Evolutionary conservation across 805 yeast species (phyloP), one percentile per base, ranked within the genome.

Genomic region (Barnettozyma pratensis): DNA sequence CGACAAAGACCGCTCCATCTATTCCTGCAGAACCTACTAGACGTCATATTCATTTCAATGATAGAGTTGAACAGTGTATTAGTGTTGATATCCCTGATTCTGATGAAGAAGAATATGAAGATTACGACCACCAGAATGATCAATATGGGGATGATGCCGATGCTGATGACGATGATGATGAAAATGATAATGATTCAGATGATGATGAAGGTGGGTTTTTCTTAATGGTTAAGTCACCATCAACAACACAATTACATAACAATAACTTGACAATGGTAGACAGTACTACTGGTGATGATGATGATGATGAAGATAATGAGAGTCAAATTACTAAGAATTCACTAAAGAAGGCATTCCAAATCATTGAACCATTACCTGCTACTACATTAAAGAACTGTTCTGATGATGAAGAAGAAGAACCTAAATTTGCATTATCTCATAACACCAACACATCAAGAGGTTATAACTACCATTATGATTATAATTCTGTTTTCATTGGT

Each of bases 31-130:
- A 39, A 7, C 51, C 54, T 12, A 32, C 39, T 3, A 50, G 45
- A 31, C 31, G 44, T 11, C 46, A 44, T 37, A 91, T 94, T 52
- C 98, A 91, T 67, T 94, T 94, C 69, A 94, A 85, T 64, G 95
- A 89, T 63, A 81, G 90, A 46, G 99, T 94, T 32, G 91, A 89
- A 64, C 99, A 94, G 66, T 94, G 99, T 66, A 82, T 87, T 53
- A 91, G 96, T 0, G 63, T 91, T 42, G 56, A 59, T 31, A 50
- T 54, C 26, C 62, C 59, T 19, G 57, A 52, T 19, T 42, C 54
- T 3, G 59, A 54, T 6, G 59, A 56, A 11, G 57, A 56, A n/a
- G 41, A 48, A 25, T 49, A 53, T 19, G 54, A 53, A n/a, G 58
- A 57, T 31, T 57, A 61, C 26, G 66, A 63, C 29, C 65, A 60